A percentile compares a stretch with the other conserved stretches of the same genome.
phyloP scores from a whole-genome alignment of 106 monocot species.

The Allium fistulosum region DNA sequence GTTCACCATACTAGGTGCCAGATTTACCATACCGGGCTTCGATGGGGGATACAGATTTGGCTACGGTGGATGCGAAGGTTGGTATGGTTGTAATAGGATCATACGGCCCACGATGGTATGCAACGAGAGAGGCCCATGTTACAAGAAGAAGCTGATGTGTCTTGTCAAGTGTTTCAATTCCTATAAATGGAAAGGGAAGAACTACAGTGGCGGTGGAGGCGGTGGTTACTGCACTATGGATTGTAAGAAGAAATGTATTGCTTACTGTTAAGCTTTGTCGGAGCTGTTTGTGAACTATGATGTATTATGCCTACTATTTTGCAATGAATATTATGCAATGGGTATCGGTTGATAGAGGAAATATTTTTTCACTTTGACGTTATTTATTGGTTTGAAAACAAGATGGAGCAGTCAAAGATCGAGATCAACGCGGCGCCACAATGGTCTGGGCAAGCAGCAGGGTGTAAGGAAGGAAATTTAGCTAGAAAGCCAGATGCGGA shows the following conservation, averaged over 20 bases:
- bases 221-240: slow-evolving; percentile 73
- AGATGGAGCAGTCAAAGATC: too few relatives aligned
- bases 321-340: too few relatives aligned
- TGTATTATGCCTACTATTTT: too few relatives aligned
- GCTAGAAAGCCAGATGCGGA: too few relatives aligned
- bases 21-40: slow-evolving; percentile 13
- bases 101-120: slow-evolving; percentile 38
- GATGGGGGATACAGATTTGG: slow-evolving; percentile 38
- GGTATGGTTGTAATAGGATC: slow-evolving; percentile 24
- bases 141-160: slow-evolving; percentile 61
- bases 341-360: too few relatives aligned
- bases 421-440: too few relatives aligned
- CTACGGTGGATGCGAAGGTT: slow-evolving; percentile 51
- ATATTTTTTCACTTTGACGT: too few relatives aligned
- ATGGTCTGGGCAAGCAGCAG: too few relatives aligned
- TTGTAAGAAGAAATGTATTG: slow-evolving; percentile 65
- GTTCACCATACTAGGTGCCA: slow-evolving; percentile 4
- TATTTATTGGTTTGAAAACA: too few relatives aligned
- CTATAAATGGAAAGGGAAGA: slow-evolving; percentile 35
- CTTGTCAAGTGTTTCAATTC: slow-evolving; percentile 69
- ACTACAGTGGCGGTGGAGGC: slow-evolving; percentile 51
- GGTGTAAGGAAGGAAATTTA: too few relatives aligned
- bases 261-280: slow-evolving; percentile 29
- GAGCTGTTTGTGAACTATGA: too few relatives aligned
- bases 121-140: slow-evolving; percentile 53